phyloP scores from a whole-genome alignment of 2,329 filamentous ascomycete genomes.

The Aureobasidium sp. region DNA sequence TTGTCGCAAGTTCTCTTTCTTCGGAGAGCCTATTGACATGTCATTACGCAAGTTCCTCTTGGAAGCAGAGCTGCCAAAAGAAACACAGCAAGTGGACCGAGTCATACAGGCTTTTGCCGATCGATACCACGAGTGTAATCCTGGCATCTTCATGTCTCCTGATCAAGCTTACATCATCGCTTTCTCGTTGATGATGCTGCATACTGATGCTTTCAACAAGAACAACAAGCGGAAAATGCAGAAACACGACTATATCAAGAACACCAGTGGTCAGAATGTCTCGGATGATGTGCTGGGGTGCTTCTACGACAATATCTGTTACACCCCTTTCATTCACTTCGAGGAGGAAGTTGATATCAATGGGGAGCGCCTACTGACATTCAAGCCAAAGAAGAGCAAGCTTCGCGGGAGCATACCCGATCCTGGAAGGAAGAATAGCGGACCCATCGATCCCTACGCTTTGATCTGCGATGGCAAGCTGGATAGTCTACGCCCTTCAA shows the following conservation, averaged over 20 bases:
- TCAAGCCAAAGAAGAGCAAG: conserved; percentile 65
- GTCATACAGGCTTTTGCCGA: conserved; percentile 92
- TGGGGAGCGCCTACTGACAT: conserved; percentile 62
- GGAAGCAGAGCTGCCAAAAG: conserved; percentile 92
- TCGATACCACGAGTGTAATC: conserved; percentile 96
- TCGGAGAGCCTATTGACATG: conserved; percentile 97
- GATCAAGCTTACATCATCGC: conserved; percentile 98
- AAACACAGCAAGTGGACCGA: conserved; percentile 96
- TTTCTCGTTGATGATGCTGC: conserved; percentile 90
- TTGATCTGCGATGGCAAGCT: conserved; percentile 86
- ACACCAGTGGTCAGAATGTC: conserved; percentile 85
- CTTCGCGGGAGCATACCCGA: conserved; percentile 61
- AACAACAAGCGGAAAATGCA: conserved; percentile 99
- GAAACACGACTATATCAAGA: conserved; percentile 89
- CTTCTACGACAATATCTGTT: conserved; percentile 97
- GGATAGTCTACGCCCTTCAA: conserved; percentile 71
- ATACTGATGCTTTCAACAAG: conserved; percentile 99
- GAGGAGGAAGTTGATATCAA: conserved; percentile 84
- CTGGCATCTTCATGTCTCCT: conserved; percentile 81
- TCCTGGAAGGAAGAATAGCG: conserved; percentile 63
- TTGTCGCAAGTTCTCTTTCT: conserved; percentile 91
- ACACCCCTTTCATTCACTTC: conserved; percentile 96
- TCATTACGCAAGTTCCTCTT: conserved; percentile 90
- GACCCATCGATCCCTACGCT: conserved; percentile 78
- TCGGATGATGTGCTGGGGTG: conserved; percentile 88